Percentiles rank a stretch among this genome's conserved stretches.
phyloP scores from a whole-genome alignment of 768 basidiomycete species.

The Macrolepiota albuminosa region DNA sequence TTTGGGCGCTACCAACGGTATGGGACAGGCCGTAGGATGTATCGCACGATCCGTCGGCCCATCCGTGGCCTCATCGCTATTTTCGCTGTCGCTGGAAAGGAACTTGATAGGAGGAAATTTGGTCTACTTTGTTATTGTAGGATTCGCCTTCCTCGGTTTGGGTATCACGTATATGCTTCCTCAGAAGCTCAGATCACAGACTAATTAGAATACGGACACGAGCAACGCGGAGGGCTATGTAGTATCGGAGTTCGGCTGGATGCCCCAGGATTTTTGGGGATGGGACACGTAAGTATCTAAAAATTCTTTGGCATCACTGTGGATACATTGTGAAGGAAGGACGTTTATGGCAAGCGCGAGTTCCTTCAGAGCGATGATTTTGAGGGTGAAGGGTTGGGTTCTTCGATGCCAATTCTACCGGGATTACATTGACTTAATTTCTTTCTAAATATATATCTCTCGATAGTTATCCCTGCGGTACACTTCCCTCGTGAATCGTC shows the following conservation, averaged over 20 bases:
- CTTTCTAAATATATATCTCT: too few species aligned
- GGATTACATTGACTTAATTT: too few species aligned
- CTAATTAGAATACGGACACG: neutral
- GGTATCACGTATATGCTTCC: slow-evolving; percentile 14
- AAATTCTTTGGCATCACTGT: neutral
- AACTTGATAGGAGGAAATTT: slow-evolving; percentile 33
- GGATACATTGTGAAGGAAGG: too few species aligned
- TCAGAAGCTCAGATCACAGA: slow-evolving; percentile 4
- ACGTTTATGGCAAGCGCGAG: neutral
- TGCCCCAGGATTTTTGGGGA: neutral
- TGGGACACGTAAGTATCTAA: neutral
- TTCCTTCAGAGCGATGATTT: neutral
- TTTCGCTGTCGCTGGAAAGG: slow-evolving; percentile 31
- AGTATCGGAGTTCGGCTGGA: neutral
- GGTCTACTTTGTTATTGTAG: slow-evolving; percentile 26
- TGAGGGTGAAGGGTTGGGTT: too few species aligned
- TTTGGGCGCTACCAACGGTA: slow-evolving; percentile 50
- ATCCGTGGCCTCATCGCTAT: slow-evolving; percentile 35
- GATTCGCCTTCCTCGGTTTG: slow-evolving; percentile 13
- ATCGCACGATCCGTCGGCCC: slow-evolving; percentile 39
- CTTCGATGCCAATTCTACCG: too few species aligned
- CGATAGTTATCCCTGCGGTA: too few species aligned
- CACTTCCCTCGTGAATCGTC: too few species aligned
- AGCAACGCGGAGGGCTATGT: neutral
- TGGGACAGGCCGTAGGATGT: slow-evolving; percentile 50